Base-by-base conservation (phyloP, 352 stramenopile species). In the Peronospora farinosa region DNA sequence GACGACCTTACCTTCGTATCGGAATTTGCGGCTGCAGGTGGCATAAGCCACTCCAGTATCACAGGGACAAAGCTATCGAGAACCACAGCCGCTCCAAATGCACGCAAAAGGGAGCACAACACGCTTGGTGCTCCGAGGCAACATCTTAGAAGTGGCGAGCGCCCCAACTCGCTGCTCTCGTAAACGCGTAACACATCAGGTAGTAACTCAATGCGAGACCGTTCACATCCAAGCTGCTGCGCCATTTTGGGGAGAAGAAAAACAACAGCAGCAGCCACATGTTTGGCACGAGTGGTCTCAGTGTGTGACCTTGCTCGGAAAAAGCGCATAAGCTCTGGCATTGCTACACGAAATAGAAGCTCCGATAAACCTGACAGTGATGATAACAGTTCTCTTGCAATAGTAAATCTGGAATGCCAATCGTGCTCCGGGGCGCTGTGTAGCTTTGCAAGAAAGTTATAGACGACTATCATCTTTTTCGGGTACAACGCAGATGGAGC, bases 31-130 rank as follows among this genome's bases (percentile, higher is more conserved):
- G 38, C n/a, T 12, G 37, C 15, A 42, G 54, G 58, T 37, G 72
- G 57, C 2, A 72, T 60, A 2, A 88, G 45, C 81, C 81, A 92
- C 36, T 90, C 81, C 2, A 86, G 28, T 1, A 92, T 38, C 2
- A 86, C 63, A 5, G 78, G 81, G 6, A 90, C 36, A 47, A 90
- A 74, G 37, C 59, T 65, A 31, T 74, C 57, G 4, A 90, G 47
- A 6, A 90, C 61, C 12, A 53, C 57, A 21, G 54, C 33, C 2
- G 51, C 54, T 25, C 81, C 78, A 52, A 89, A 88, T 19, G 57
- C 56, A 30, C 62, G 54, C 32, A 79, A 40, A 15, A 86, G 27
- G 5, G 57, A 55, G 21, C 70, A 51, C 35, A 92, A 36, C 0
- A 85, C 72, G 3, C 74, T 70, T 1, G 81, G 78, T 1, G 74